Base-by-base conservation (phyloP, 2,329 filamentous ascomycete genomes). In the Coniella lustricola region DNA sequence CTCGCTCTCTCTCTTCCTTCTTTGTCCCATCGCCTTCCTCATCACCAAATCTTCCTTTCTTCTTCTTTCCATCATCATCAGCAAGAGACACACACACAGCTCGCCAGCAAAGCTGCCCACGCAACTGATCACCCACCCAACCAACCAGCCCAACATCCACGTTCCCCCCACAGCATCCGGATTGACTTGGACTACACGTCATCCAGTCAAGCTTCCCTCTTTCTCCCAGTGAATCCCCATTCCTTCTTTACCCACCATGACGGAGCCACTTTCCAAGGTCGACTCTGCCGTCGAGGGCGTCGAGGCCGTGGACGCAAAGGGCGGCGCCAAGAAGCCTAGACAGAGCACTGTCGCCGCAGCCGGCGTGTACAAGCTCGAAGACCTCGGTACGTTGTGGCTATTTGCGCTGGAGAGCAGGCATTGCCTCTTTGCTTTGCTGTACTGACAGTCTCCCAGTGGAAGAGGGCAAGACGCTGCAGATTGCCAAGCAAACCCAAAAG, bases 231-330 rank as follows among this genome's bases (percentile, higher is more conserved):
- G 22, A 17, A 21, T 33, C 29, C 13, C 17, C 17, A 21, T 34
- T 41, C 39, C 29, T 40, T 51, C n/a, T n/a, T n/a, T n/a, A n/a
- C n/a, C 46, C 57, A 67, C 54, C 61, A 68, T 70, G 65, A 62
- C 71, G 55, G 71, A 73, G 67, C 79, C 84, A 62, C 80, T 95
- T 65, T 78, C 79, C 70, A 95, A 94, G 76, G 82, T 95, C 73
- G 90, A 96, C 71, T 95, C 90, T 52, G 89, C 88, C 73, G 82
- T 94, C 64, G 83, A 89, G 65, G 87, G 88, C 68, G 69, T 90
- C 60, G 77, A 79, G 65, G 87, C 88, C 68, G 69, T 90, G 60
- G 77, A 79, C 60, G 83, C 82, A 51, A 78, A 85, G 31, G 74
- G 77, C 51, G 79, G 74, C 60, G 79, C 79, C 66, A 79, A 78